Conservation (phyloP, 176 grass and related monocot genomes). For the Urochloa ruziziensis region DNA sequence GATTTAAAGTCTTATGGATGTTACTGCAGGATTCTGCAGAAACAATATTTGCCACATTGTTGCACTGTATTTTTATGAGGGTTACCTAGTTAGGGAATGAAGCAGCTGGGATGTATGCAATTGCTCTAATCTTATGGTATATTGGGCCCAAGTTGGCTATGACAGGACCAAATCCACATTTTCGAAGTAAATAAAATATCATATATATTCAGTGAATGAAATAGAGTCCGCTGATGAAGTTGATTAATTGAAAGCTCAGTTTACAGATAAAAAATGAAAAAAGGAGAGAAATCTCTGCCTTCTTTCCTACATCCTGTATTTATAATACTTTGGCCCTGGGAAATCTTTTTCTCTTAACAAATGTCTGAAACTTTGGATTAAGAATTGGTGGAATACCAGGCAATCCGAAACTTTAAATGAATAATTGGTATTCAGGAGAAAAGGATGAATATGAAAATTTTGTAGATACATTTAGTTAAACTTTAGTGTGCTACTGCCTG, state of each 20-base stretch:
- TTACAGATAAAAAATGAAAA: neutral
- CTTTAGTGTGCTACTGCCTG: neutral
- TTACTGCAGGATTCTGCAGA: neutral
- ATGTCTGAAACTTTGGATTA: neutral
- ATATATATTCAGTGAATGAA: neutral
- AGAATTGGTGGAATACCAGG: neutral
- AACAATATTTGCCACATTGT: neutral
- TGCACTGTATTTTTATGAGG: neutral
- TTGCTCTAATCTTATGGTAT: neutral
- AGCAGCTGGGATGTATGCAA: neutral
- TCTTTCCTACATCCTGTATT: neutral
- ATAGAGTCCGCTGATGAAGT: neutral
- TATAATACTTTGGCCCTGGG: neutral
- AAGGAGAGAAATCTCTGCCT: no score
- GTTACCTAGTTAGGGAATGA: conserved; percentile 15
- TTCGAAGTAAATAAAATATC: neutral
- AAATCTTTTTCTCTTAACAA: neutral
- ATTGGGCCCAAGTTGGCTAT: neutral
- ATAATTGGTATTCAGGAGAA: neutral
- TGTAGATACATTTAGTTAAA: neutral
- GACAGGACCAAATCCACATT: neutral
- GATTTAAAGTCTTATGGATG: neutral
- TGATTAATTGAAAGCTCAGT: neutral
- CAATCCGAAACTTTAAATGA: neutral
- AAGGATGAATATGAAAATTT: neutral